phyloP scores from a whole-genome alignment of 176 grass and related monocot species.

The Typha latifolia region DNA sequence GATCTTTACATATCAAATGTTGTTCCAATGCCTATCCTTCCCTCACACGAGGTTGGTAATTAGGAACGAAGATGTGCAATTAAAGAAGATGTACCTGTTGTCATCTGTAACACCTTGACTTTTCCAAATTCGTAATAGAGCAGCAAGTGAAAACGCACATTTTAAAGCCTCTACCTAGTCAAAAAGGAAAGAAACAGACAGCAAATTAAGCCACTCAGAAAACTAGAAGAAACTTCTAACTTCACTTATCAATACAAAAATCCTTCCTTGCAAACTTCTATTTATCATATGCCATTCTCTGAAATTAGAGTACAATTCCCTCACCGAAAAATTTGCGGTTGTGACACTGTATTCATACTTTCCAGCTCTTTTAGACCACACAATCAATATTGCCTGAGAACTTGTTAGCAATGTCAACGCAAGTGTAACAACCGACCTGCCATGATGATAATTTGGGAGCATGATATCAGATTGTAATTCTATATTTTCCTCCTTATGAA shows the following conservation, averaged over 20 bases:
- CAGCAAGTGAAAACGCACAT: constrained; percentile 61
- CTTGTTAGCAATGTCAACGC: constrained; percentile 86
- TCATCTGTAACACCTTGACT: constrained; percentile 71
- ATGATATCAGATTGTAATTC: not conserved
- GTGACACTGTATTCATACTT: constrained; percentile 95
- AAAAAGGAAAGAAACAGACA: constrained; percentile 18
- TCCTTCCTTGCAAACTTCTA: not conserved
- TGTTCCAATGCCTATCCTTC: not conserved
- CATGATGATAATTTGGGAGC: constrained; percentile 1
- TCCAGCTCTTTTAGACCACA: constrained; percentile 81
- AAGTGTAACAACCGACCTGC: constrained; percentile 66
- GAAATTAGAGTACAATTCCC: constrained; percentile 2
- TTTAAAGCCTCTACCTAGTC: constrained; percentile 81
- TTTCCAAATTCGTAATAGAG: constrained; percentile 67
- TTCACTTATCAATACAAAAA: not conserved
- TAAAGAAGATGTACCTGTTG: constrained; percentile 45
- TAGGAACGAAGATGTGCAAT: constrained; percentile 5
- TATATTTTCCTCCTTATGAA: constrained; percentile 5
- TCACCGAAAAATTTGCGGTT: constrained; percentile 91
- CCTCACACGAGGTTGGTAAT: not conserved
- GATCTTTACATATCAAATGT: not conserved
- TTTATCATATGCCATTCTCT: not conserved
- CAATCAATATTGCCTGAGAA: constrained; percentile 93
- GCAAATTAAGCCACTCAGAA: not conserved
- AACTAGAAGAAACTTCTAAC: not conserved